Evolutionary conservation across 139 green algal genomes (phyloP).

Genomic region (Chlamydomonas sphaeroides): DNA sequence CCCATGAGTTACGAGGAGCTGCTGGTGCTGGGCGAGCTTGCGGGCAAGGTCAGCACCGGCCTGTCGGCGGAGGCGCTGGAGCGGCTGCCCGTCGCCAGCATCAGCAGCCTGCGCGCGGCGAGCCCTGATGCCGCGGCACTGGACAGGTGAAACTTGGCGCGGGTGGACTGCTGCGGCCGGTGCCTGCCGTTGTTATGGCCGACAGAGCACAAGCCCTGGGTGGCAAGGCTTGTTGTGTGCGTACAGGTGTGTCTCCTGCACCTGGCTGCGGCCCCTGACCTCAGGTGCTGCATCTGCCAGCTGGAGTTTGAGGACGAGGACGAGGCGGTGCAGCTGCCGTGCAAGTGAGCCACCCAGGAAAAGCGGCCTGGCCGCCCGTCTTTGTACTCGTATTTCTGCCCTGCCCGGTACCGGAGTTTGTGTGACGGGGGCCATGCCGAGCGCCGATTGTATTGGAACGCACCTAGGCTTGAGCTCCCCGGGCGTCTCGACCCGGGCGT

Average conservation of each 20-base stretch:
- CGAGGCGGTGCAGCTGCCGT: conserved; percentile 23
- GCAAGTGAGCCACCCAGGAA: too few species aligned
- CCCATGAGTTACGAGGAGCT: neutral
- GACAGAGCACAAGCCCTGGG: neutral
- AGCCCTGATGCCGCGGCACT: too few species aligned
- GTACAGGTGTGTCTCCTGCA: neutral
- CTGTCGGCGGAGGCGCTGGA: conserved; percentile 8
- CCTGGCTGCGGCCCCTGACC: neutral
- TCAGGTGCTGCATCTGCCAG: conserved; percentile 51
- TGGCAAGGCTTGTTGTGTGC: neutral
- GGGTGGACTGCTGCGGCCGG: too few species aligned
- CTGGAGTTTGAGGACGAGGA: conserved; percentile 49
- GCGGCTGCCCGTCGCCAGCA: neutral
- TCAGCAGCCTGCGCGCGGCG: neutral
- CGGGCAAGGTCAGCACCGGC: conserved; percentile 36
- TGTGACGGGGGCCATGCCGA: too few species aligned
- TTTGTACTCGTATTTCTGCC: too few species aligned
- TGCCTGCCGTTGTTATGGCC: too few species aligned
- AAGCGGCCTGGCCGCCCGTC: too few species aligned
- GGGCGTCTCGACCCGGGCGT: too few species aligned
- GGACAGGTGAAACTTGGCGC: too few species aligned
- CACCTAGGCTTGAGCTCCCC: too few species aligned
- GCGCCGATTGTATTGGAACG: too few species aligned
- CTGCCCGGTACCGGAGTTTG: too few species aligned
- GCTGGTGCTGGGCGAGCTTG: neutral